phyloP scores from a whole-genome alignment of 257 asterid genomes.

The Ilex asprella region DNA sequence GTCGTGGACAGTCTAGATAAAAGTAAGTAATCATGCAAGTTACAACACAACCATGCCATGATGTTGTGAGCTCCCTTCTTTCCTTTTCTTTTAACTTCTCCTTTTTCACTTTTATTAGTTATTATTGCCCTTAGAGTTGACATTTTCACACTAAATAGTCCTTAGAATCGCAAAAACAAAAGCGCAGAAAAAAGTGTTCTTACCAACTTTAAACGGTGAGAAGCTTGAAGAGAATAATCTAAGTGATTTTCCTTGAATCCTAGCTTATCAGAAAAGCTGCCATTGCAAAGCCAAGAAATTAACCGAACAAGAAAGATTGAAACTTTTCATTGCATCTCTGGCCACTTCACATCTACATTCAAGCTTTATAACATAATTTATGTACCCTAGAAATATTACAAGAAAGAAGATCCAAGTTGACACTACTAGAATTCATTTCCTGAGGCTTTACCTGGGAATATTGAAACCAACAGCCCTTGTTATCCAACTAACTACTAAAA shows the following conservation, averaged over 20 bases:
- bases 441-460: no score
- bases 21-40: neutral
- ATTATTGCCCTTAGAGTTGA: neutral
- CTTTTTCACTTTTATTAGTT: neutral
- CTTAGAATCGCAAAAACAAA: slow-evolving; percentile 12
- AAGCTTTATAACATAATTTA: neutral
- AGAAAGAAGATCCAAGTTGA: neutral
- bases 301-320: slow-evolving; percentile 12
- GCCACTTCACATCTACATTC: neutral
- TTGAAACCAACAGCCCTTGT: no score
- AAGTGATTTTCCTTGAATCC: slow-evolving; percentile 31
- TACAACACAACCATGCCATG: neutral
- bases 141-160: neutral
- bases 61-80: neutral
- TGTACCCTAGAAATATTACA: neutral
- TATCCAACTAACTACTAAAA: no score
- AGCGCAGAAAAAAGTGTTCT: slow-evolving; percentile 15
- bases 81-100: neutral
- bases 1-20: neutral
- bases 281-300: slow-evolving; percentile 13
- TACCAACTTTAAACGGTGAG: slow-evolving; percentile 47
- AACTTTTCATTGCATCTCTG: neutral
- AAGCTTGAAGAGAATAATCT: slow-evolving; percentile 32
- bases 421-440: neutral
- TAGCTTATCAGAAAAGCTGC: slow-evolving; percentile 58